Conservation (phyloP, 73 alveolate species). For the Paramecium biaurelia region DNA sequence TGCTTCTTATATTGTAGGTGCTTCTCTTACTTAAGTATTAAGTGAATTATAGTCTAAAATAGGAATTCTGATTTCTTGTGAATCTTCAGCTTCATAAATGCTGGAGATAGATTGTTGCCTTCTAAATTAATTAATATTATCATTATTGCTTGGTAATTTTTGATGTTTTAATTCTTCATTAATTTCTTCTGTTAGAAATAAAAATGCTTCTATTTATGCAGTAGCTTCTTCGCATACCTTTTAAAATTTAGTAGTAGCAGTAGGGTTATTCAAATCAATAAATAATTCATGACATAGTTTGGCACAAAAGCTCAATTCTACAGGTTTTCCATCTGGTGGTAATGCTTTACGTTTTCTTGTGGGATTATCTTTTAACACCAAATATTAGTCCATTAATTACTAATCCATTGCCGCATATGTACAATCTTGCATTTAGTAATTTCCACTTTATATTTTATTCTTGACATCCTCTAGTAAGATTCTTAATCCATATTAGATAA, state of each 20-base stretch:
- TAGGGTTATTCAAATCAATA: neutral
- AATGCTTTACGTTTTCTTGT: neutral
- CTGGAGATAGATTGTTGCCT: neutral
- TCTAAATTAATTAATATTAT: neutral
- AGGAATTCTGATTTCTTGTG: neutral
- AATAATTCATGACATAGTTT: conserved; percentile 37
- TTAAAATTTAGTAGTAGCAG: neutral
- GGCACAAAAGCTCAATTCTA: conserved; percentile 16
- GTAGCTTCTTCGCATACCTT: neutral
- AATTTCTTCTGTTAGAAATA: neutral
- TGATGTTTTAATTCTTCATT: neutral
- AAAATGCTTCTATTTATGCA: neutral
- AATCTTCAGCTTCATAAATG: conserved; percentile 7
- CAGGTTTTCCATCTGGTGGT: conserved; percentile 56
- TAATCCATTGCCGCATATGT: conserved; percentile 47
- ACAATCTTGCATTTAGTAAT: neutral
- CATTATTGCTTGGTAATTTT: neutral
- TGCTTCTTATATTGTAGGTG: neutral
- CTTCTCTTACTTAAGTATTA: conserved; percentile 20
- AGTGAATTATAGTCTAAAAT: neutral
- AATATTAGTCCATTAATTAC: neutral
- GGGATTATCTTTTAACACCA: neutral
- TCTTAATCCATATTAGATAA: conserved; percentile 5
- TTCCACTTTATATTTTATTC: neutral
- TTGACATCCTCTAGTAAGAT: neutral